Conservation (phyloP, 139 green algal species). For the Marvania coccoides region DNA sequence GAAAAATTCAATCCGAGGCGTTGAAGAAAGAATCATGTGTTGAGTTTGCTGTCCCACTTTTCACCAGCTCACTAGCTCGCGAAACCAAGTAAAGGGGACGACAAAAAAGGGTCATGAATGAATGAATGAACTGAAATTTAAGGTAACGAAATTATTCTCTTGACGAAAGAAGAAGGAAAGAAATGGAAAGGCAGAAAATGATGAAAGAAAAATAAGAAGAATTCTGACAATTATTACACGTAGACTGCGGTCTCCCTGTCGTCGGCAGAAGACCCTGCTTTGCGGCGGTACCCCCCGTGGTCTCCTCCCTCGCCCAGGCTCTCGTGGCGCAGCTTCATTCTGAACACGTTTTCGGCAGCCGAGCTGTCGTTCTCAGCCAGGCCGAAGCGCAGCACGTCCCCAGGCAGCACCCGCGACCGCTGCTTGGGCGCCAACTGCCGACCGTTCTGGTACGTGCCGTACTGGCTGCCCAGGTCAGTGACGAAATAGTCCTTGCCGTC, state of each 20-base stretch:
- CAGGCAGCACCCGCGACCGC: conserved; percentile 30
- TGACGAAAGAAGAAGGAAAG: too few species aligned
- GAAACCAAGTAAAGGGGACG: too few species aligned
- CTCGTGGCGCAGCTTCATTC: conserved; percentile 57
- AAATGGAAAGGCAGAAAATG: too few species aligned
- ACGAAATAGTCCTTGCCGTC: conserved; percentile 33
- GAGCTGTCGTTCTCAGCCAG: neutral
- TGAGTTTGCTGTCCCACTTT: too few species aligned
- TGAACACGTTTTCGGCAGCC: conserved; percentile 23
- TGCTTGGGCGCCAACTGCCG: conserved; percentile 8
- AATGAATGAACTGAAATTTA: too few species aligned
- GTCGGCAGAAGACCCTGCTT: neutral
- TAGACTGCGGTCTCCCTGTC: neutral
- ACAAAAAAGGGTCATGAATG: too few species aligned
- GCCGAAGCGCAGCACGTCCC: conserved; percentile 59
- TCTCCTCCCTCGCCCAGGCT: neutral
- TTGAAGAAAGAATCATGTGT: too few species aligned
- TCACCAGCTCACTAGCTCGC: too few species aligned
- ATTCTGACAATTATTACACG: neutral
- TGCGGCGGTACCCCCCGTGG: conserved; percentile 3
- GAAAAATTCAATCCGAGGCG: too few species aligned
- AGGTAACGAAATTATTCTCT: too few species aligned
- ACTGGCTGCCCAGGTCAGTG: conserved; percentile 31
- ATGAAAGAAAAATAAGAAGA: too few species aligned
- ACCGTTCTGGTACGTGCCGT: conserved; percentile 67